Evolutionary conservation across 2,329 filamentous ascomycete species (phyloP), one percentile per base, ranked within the genome.

Genomic region (Metarhizium sp.): DNA sequence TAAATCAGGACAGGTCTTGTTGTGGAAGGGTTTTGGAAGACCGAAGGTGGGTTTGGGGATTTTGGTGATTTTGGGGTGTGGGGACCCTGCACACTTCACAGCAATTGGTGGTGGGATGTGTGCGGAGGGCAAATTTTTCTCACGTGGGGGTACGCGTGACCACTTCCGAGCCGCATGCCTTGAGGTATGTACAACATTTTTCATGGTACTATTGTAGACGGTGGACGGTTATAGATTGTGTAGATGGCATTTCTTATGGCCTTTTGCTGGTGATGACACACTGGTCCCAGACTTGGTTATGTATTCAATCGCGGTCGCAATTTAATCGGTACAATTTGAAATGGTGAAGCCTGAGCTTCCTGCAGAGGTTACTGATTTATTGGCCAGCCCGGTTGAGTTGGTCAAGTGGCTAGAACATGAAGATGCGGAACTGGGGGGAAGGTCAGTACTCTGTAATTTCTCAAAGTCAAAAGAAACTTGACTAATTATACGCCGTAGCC

Each of bases 1-100:
- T 89, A 83, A 48, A 80, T 72, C 69, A 61, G 71, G 68, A 68
- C 66, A 67, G 59, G 63, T 55, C 61, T 64, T 61, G 64, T 64
- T 65, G 55, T 45, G 14, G 57, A 56, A 57, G 53, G 46, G 47
- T 55, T 51, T 58, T 59, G 55, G 43, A 55, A 53, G 38, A 18
- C n/a, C 53, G 50, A 45, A 56, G 52, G 34, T 36, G 38, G 54
- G 53, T 51, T 59, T 55, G 55, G 57, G 52, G 53, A 56, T 59
- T 65, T 64, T 59, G 59, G 57, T 55, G 57, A 59, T 59, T 63
- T 64, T 62, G 52, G 20, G 25, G 20, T 60, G 63, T 67, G 66
- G 64, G 25, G 62, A 62, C 62, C 59, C 55, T 6, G 51, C 52
- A 47, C 50, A 29, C 51, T 50, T 45, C 40, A 45, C 50, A 55